Base-by-base conservation (phyloP, 495 filamentous ascomycete genomes). In the Oleoguttula mirabilis region DNA sequence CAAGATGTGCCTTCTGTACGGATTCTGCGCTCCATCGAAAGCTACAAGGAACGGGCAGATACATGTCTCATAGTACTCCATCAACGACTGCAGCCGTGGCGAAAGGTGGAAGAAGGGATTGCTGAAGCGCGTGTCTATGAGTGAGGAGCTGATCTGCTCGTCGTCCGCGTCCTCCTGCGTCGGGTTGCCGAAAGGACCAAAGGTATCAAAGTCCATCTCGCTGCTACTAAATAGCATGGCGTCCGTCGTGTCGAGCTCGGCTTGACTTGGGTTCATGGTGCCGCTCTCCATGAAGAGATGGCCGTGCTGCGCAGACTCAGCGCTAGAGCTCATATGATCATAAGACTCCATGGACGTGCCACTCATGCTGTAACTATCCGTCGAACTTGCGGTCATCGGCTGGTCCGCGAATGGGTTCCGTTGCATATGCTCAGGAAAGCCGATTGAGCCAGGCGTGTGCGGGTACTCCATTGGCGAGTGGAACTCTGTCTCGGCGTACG, bases 31-130 rank as follows among this genome's bases (percentile, higher is more conserved):
- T 7, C 77, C 77, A 55, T 96, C 88, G 61, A 94, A 90, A 34
- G 86, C 80, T 12, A 95, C 86, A 52, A 94, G 81, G 47, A 84
- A 80, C 0, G 84, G 82, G 47, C 88, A 90, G 60, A 96, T 86
- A 49, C 82, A 79, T 55, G 87, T 88, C 42, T 88, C 78, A 60
- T 90, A 85, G 56, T 82, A 82, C 49, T 82, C 73, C 60, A 84
- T 71, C 56, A 80, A 63, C 47, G 70, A 74, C 52, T 68, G 68
- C 28, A 77, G 63, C 21, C 75, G 70, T 8, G 71, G 74, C 4
- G 75, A 55, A 42, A 63, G 52, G 39, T 55, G 55, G 33, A 51
- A 55, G 38, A 48, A 47, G 2, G 49, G 43, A 14, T 14, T 39
- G 20, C 24, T 31, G 40, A 52, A 52, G 16, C 49, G 49, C 6